phyloP scores from a whole-genome alignment of 371 early-diverging fungal genomes.

The Mortierella sp. region DNA sequence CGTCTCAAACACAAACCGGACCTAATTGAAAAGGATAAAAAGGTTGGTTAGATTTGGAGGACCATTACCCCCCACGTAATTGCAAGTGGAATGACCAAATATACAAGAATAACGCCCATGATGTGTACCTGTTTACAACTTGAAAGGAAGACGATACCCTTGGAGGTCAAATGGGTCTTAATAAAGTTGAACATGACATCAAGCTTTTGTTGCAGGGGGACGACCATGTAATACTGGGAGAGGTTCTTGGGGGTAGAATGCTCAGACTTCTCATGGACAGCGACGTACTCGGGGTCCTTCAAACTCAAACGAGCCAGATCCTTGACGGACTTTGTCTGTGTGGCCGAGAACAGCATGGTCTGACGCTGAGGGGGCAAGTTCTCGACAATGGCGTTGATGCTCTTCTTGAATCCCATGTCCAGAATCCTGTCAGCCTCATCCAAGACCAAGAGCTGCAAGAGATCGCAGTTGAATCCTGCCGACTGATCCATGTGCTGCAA shows the following conservation, averaged over 20 bases:
- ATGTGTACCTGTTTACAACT: constrained; percentile 86
- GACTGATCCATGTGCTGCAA: constrained; percentile 99
- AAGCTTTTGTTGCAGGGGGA: constrained; percentile 87
- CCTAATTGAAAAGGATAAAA: constrained; percentile 50
- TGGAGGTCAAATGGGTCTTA: constrained; percentile 88
- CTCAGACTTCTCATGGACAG: constrained; percentile 91
- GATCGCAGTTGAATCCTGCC: constrained; percentile 87
- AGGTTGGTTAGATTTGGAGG: neutral
- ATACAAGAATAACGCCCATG: no score
- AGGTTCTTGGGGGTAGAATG: constrained; percentile 86
- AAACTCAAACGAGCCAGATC: constrained; percentile 94
- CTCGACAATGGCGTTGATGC: constrained; percentile 94
- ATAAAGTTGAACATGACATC: constrained; percentile 95
- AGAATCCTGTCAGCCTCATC: constrained; percentile 99
- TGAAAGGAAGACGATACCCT: constrained; percentile 90
- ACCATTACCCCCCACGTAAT: neutral
- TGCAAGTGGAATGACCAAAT: neutral
- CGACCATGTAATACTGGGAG: constrained; percentile 87
- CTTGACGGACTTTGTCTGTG: constrained; percentile 95
- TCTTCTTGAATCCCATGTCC: constrained; percentile 96
- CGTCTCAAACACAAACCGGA: constrained; percentile 93
- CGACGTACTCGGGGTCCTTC: constrained; percentile 93
- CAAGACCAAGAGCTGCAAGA: constrained; percentile 91
- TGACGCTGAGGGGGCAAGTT: constrained; percentile 91
- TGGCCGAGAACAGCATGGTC: constrained; percentile 96